Conservation (phyloP, 2,329 filamentous ascomycete genomes). For the Fusarium sp. region DNA sequence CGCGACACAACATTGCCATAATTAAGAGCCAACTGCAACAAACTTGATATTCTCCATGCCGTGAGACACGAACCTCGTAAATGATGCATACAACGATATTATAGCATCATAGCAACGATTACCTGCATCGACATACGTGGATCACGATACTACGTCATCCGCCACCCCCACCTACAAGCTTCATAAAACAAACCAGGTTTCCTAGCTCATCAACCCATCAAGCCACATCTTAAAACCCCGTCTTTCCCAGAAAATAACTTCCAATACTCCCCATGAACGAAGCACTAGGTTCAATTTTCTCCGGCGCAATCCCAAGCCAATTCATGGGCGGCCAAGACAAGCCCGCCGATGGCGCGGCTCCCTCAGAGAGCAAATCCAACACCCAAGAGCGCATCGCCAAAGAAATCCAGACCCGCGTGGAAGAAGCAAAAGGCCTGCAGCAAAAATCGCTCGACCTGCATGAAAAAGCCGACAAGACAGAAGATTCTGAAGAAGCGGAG, state of each 20-base stretch:
- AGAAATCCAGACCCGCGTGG: slow-evolving; percentile 25
- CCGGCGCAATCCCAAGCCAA: slow-evolving; percentile 18
- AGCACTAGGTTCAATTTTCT: slow-evolving; percentile 17
- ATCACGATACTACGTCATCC: slow-evolving; percentile 21
- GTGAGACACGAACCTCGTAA: background rate
- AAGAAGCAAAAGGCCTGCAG: slow-evolving; percentile 27
- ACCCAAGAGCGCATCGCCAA: slow-evolving; percentile 25
- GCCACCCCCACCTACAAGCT: slow-evolving; percentile 16
- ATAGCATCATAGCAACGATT: slow-evolving; percentile 15
- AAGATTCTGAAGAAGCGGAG: slow-evolving; percentile 19
- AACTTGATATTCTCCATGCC: background rate
- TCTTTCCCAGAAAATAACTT: background rate
- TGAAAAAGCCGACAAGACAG: slow-evolving; percentile 20
- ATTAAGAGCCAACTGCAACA: fast-evolving
- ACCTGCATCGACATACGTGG: background rate
- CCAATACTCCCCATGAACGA: slow-evolving; percentile 3
- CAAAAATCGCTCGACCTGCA: slow-evolving; percentile 28
- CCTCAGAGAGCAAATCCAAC: background rate
- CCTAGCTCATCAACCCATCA: background rate
- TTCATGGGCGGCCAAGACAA: slow-evolving; percentile 18
- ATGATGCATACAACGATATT: background rate
- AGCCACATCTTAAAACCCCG: slow-evolving; percentile 20
- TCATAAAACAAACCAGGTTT: slow-evolving; percentile 19
- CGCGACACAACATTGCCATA: fast-evolving
- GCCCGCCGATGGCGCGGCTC: background rate